These are phyloP conservation scores for Aurantiochytrium sp. DNA, from an alignment of 108 stramenopile species.

Conservation along the genomic window DNA sequence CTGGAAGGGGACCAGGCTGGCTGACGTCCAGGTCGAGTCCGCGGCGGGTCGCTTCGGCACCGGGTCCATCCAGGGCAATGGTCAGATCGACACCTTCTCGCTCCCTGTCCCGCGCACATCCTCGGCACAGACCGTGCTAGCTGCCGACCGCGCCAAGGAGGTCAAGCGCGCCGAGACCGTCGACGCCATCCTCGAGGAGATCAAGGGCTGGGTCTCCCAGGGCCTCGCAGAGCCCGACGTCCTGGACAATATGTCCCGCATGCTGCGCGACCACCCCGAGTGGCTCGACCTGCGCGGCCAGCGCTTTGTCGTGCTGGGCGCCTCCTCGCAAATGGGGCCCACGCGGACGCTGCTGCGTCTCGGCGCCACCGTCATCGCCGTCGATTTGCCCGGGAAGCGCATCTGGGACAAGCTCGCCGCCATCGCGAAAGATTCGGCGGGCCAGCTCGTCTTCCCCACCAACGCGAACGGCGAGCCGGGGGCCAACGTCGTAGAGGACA, in stretches of 20 bases:
- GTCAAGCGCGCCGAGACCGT: neutral
- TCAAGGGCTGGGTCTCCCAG: neutral
- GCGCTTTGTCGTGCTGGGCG: conserved; percentile 27
- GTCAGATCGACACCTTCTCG: neutral
- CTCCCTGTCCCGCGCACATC: neutral
- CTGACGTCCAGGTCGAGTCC: neutral
- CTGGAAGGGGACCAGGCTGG: neutral
- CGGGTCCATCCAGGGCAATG: neutral
- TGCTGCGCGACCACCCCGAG: neutral
- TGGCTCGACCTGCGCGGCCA: neutral
- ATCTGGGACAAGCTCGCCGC: neutral
- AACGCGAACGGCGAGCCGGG: neutral
- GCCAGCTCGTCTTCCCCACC: neutral
- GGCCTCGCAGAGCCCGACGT: neutral
- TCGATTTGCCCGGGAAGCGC: neutral
- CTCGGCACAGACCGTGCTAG: neutral
- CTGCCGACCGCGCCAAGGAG: neutral
- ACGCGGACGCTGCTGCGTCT: neutral
- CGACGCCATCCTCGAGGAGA: neutral
- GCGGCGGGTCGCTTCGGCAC: neutral
- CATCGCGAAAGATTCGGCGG: neutral
- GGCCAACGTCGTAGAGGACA: neutral
- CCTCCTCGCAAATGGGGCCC: conserved; percentile 19
- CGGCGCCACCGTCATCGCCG: conserved; percentile 29
- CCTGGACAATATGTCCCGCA: neutral